phyloP scores from a whole-genome alignment of 768 basidiomycete species.

The Phanerochaete sordida region DNA sequence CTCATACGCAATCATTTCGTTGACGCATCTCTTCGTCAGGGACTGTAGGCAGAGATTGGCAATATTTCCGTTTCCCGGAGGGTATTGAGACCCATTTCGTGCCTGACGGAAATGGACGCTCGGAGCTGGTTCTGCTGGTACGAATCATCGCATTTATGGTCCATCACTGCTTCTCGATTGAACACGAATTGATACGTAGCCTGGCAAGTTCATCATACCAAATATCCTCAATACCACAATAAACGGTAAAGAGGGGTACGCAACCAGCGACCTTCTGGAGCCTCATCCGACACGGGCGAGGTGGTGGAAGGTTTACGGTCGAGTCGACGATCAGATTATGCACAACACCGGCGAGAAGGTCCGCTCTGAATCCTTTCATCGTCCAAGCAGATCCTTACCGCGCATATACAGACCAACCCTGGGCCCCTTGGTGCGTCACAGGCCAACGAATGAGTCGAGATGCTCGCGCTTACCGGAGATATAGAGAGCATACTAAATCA shows the following conservation, averaged over 20 bases:
- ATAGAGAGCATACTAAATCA: conserved; percentile 33
- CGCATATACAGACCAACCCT: conserved; percentile 24
- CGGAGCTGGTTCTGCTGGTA: background rate
- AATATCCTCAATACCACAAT: conserved; percentile 32
- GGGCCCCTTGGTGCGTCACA: conserved; percentile 18
- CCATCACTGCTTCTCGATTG: too few relatives aligned
- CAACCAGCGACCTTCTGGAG: conserved; percentile 37
- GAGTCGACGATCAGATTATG: conserved; percentile 45
- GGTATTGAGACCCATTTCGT: conserved; percentile 6
- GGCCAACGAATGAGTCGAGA: too few relatives aligned
- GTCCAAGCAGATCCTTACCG: background rate
- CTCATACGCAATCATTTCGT: too few relatives aligned
- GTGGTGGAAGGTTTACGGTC: conserved; percentile 36
- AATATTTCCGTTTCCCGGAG: conserved; percentile 4
- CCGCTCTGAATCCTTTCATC: background rate
- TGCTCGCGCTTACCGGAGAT: background rate
- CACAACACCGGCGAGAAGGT: conserved; percentile 28
- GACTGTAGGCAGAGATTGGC: conserved; percentile 4
- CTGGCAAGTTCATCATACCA: too few relatives aligned
- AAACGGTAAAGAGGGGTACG: conserved; percentile 29
- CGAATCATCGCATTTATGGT: too few relatives aligned
- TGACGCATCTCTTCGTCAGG: background rate
- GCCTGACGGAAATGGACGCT: background rate
- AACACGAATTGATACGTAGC: too few relatives aligned
- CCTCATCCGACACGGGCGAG: conserved; percentile 36